Evolutionary conservation across 192 early-diverging fungal genomes (phyloP), one percentile per base, ranked within the genome.

Genomic region (Coemansia sp.): DNA sequence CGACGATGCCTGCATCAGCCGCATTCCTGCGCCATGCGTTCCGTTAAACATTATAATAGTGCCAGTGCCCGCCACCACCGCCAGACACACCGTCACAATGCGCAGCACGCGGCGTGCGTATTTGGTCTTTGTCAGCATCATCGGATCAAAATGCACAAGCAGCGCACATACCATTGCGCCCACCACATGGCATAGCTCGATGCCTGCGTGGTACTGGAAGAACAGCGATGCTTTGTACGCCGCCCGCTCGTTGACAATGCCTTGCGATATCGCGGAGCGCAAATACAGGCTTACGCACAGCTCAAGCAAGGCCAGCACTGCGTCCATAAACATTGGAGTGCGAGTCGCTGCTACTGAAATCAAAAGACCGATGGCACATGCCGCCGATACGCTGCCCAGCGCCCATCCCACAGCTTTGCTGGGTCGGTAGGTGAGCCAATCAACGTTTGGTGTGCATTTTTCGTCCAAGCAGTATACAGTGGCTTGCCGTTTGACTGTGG

Each of bases 211-310:
- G 62, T 69, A 62, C 65, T 73, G 57, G 32, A 73, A 64, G 22
- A 67, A 59, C 49, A 73, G 38, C 3, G 71, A 73, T 4, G 65
- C 71, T 29, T 62, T 62, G 65, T 73, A 67, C 9, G 67, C 24
- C 1, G 43, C 48, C 10, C 17, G 45, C 9, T 49, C 19, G 29
- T 62, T 62, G 54, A 23, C 49, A 2, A 23, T 45, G 35, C 55
- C 55, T 4, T 22, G 52, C 19, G 55, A 56, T 2, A 73, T 22
- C 2, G 65, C 48, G 43, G 71, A 65, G 0, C 71, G 60, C 21
- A 73, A 56, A 1, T 52, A 54, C 49, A 67, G 57, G 48, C 64
- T 62, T n/a, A 67, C 24, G 54, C 60, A 39, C 49, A 73, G 60
- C 49, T 67, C 65, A 4, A 64, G 15, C 61, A 73, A 35, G 1